Conservation (phyloP, 2,329 filamentous ascomycete genomes). For the Aspergillus fumigatiaffinis region DNA sequence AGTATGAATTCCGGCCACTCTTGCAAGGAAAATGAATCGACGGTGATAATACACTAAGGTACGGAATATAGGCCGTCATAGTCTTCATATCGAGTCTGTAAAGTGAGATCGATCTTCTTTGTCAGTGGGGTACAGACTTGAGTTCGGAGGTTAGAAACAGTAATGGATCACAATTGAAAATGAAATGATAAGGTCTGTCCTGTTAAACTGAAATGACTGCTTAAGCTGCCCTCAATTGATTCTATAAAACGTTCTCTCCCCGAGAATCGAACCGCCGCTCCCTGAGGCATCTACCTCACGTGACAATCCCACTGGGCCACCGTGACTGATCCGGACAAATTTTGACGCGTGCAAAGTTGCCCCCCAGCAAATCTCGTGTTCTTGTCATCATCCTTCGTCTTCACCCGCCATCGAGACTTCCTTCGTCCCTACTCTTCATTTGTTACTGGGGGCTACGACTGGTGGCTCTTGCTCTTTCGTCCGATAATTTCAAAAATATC, state of each 20-base stretch:
- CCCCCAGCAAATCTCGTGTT: background rate
- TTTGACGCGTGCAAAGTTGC: background rate
- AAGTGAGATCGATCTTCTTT: background rate
- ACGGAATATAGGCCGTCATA: too few species aligned
- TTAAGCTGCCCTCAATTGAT: background rate
- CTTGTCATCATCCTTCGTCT: background rate
- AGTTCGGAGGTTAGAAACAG: background rate
- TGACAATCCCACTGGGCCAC: slow-evolving; percentile 16
- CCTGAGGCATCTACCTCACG: background rate
- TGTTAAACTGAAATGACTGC: slow-evolving; percentile 1
- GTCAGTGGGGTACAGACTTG: background rate
- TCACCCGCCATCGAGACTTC: background rate
- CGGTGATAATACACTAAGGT: background rate
- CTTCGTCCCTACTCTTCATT: background rate
- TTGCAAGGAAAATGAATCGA: background rate
- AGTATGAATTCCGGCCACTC: background rate
- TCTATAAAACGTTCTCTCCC: background rate
- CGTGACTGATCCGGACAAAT: slow-evolving; percentile 1
- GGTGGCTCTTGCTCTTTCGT: background rate
- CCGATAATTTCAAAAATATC: background rate
- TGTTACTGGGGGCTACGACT: background rate
- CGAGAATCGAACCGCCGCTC: slow-evolving; percentile 12
- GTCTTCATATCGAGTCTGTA: too few species aligned
- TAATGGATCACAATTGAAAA: background rate
- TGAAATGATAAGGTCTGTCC: background rate